phyloP scores from a whole-genome alignment of 2,329 filamentous ascomycete genomes.

The Beauveria sp. region DNA sequence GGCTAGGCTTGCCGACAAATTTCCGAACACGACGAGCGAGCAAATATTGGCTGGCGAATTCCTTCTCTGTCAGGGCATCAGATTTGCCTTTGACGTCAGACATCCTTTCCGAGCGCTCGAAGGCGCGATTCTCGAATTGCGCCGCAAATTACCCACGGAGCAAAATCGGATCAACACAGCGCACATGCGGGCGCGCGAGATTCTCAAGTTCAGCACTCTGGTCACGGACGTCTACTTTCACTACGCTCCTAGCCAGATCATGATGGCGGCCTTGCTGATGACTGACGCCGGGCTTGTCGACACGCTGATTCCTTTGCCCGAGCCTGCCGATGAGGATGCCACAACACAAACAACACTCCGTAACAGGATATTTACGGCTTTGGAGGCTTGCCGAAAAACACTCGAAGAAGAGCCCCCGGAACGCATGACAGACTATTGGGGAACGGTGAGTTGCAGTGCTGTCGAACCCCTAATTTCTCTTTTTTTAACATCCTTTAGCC shows the following conservation, averaged over 20 bases:
- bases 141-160: conserved; percentile 57
- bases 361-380: conserved; percentile 41
- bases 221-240: conserved; percentile 96
- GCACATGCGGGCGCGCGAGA: conserved; percentile 63
- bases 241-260: conserved; percentile 90
- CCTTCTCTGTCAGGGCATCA: conserved; percentile 80
- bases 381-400: conserved; percentile 46
- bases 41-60: conserved; percentile 89
- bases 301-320: conserved; percentile 33
- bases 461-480: not conserved
- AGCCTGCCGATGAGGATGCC: conserved; percentile 23
- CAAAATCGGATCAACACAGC: conserved; percentile 48
- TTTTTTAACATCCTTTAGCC: conserved; percentile 22
- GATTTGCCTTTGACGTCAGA: conserved; percentile 88
- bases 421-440: conserved; percentile 47
- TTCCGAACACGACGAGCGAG: conserved; percentile 65
- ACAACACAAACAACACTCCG: conserved; percentile 22
- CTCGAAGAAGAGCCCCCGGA: conserved; percentile 52
- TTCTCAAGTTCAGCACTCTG: conserved; percentile 71
- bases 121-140: conserved; percentile 76
- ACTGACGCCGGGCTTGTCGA: conserved; percentile 60
- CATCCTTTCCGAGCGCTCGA: conserved; percentile 86
- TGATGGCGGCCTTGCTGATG: conserved; percentile 71
- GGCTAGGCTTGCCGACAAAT: conserved; percentile 58
- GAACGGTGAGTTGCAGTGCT: conserved; percentile 32